phyloP scores from a whole-genome alignment of 805 yeast genomes.

The Ogataea neopini region DNA sequence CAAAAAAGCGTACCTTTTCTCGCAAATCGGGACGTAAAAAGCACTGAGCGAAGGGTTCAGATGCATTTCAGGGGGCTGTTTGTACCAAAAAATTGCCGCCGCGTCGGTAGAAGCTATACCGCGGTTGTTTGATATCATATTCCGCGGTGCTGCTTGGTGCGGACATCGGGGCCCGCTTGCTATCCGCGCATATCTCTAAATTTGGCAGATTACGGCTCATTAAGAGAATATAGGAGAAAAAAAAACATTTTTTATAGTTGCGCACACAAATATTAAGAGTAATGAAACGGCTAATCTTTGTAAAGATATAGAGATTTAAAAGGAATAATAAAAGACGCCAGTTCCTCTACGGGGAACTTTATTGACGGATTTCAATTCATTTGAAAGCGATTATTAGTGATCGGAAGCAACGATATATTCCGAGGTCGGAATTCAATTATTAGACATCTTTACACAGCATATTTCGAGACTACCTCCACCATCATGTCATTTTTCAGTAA shows the following conservation, averaged over 20 bases:
- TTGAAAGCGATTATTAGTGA: neutral
- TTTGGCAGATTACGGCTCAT: conserved; percentile 3
- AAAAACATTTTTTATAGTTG: neutral
- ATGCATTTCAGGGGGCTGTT: no score
- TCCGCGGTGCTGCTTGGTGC: conserved; percentile 1
- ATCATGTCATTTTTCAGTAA: conserved; percentile 22
- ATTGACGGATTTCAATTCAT: no score
- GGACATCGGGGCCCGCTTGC: neutral
- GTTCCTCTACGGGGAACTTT: no score
- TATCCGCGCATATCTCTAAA: neutral
- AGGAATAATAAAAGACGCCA: neutral
- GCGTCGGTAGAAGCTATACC: no score
- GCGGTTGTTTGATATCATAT: no score
- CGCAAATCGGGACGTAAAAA: conserved; percentile 2
- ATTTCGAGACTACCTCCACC: neutral
- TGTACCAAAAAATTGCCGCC: no score
- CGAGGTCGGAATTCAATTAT: no score
- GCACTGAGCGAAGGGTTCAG: neutral
- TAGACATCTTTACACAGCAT: neutral
- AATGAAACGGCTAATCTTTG: neutral
- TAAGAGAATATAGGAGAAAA: neutral
- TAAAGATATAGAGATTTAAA: no score
- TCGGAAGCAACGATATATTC: neutral
- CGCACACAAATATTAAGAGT: neutral
- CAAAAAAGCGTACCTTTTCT: conserved; percentile 14